Evolutionary conservation across 148 eudicot species (phyloP).

Genomic region (Rhododendron simsii): DNA sequence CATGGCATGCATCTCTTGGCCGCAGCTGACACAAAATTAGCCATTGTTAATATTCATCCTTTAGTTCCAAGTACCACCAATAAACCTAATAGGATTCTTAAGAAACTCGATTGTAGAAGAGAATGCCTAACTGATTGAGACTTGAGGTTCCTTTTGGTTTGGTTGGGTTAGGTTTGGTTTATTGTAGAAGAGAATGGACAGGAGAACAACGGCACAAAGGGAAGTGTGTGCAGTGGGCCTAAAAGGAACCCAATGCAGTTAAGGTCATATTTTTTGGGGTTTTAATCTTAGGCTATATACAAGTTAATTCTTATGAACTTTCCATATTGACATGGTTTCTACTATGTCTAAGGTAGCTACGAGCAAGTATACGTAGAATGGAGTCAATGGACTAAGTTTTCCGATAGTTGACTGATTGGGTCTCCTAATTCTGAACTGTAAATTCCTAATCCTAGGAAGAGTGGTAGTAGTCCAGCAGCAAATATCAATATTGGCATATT

Average conservation of each 20-base stretch:
- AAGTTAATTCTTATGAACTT: neutral
- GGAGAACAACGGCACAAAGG: neutral
- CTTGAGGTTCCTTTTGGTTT: too few relatives aligned
- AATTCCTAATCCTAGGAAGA: neutral
- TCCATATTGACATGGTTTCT: neutral
- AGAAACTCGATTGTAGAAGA: neutral
- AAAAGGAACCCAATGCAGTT: neutral
- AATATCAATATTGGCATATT: neutral
- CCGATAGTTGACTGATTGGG: too few relatives aligned
- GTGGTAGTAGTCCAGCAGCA: neutral
- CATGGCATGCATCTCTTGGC: neutral
- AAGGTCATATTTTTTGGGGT: neutral
- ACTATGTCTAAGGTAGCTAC: neutral
- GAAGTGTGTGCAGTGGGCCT: neutral
- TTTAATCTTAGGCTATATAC: neutral
- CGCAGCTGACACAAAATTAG: neutral
- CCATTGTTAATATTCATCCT: neutral
- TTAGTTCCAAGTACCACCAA: neutral
- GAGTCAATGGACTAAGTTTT: neutral
- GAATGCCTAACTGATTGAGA: too few relatives aligned
- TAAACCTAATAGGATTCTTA: neutral
- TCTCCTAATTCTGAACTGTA: neutral
- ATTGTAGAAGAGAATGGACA: neutral
- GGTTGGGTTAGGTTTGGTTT: too few relatives aligned
- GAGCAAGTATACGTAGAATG: neutral